Evolutionary conservation across 805 yeast species (phyloP).

Genomic region (Metschnikowia drakensbergensis): DNA sequence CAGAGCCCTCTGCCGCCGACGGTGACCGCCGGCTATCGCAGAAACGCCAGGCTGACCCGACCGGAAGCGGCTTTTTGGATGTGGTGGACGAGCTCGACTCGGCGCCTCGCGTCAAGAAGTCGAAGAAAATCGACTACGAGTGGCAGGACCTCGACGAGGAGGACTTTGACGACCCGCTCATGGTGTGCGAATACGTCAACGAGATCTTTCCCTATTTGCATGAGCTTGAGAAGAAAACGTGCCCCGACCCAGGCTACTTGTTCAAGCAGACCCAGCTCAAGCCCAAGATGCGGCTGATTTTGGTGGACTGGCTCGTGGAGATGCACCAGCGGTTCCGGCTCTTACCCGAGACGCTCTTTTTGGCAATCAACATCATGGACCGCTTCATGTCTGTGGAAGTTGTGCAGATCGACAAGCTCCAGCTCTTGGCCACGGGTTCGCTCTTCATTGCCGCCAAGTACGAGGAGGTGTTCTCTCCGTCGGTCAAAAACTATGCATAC

Average conservation of each 20-base stretch:
- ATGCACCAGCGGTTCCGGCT: slow-evolving; percentile 81
- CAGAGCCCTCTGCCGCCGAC: not conserved
- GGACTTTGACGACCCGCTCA: slow-evolving; percentile 66
- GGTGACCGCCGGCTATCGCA: slow-evolving; percentile 34
- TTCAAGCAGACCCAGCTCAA: slow-evolving; percentile 61
- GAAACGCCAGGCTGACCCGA: slow-evolving; percentile 47
- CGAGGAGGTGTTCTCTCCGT: slow-evolving; percentile 88
- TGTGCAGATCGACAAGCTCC: slow-evolving; percentile 75
- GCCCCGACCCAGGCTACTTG: slow-evolving; percentile 70
- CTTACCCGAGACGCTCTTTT: slow-evolving; percentile 78
- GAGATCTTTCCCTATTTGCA: slow-evolving; percentile 82
- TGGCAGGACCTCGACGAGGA: slow-evolving; percentile 76
- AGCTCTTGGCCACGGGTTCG: slow-evolving; percentile 80
- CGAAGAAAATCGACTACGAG: slow-evolving; percentile 40
- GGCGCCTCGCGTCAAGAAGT: slow-evolving; percentile 29
- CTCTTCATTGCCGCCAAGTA: slow-evolving; percentile 88
- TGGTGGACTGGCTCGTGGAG: slow-evolving; percentile 93
- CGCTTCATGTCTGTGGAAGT: slow-evolving; percentile 72
- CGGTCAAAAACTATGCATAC: slow-evolving; percentile 78
- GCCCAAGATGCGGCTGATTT: slow-evolving; percentile 79
- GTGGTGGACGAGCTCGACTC: slow-evolving; percentile 7
- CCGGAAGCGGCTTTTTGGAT: not conserved
- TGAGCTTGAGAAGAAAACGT: slow-evolving; percentile 64
- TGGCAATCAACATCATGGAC: slow-evolving; percentile 85
- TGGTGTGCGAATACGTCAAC: slow-evolving; percentile 89